These are phyloP conservation scores for Lippia alba DNA, from an alignment of 305 asterid genomes.

Conservation along the genomic window DNA sequence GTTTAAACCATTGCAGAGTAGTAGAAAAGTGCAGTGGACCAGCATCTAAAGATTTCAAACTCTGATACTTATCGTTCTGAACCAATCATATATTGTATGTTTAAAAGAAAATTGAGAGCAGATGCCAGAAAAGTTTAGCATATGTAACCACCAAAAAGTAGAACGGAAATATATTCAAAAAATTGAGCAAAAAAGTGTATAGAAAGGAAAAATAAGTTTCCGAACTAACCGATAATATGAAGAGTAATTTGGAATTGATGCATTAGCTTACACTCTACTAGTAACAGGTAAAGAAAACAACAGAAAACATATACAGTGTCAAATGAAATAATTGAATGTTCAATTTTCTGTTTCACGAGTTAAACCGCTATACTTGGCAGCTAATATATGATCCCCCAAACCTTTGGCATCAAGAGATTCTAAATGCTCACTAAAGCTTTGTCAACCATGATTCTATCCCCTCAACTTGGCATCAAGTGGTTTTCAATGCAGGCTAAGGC, in stretches of 20 bases:
- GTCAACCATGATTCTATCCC: slow-evolving; percentile 5
- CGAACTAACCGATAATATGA: neutral
- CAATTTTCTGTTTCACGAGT: no score
- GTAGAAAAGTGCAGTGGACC: slow-evolving; percentile 12
- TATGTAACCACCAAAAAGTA: neutral
- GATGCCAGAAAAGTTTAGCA: neutral
- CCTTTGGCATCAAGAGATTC: no score
- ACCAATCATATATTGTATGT: neutral
- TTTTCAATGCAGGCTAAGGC: neutral
- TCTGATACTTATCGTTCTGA: neutral
- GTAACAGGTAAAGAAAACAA: neutral
- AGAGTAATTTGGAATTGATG: slow-evolving; percentile 5
- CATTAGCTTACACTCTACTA: slow-evolving; percentile 1
- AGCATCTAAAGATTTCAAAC: slow-evolving; percentile 1
- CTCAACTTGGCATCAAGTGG: neutral
- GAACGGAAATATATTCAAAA: no score
- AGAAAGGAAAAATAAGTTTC: no score
- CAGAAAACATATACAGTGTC: no score
- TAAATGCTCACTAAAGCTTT: no score
- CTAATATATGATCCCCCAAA: no score
- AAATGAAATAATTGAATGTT: no score
- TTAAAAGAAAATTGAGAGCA: neutral
- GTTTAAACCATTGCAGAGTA: slow-evolving; percentile 1
- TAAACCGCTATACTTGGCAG: no score
- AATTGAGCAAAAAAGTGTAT: neutral